phyloP scores from a whole-genome alignment of 768 basidiomycete genomes.

The Grammothele lineata region DNA sequence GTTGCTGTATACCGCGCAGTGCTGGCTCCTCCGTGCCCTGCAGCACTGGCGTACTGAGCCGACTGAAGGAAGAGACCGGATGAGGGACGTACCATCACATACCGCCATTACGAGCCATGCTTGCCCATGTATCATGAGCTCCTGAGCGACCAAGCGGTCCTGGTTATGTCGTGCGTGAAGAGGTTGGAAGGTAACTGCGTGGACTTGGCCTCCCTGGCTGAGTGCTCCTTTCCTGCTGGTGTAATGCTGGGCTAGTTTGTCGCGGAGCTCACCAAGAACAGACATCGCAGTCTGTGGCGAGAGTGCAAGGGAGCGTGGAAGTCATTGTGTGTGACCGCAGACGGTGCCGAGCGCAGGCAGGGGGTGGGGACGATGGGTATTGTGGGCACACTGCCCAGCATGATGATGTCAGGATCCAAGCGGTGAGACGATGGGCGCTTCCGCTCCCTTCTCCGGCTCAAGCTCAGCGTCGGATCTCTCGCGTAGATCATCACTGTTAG shows the following conservation, averaged over 20 bases:
- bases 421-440: too few relatives aligned
- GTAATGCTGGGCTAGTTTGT: background rate
- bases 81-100: slow-evolving; percentile 4
- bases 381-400: background rate
- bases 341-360: too few relatives aligned
- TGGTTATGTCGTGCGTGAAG: background rate
- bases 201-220: background rate
- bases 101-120: slow-evolving; percentile 4
- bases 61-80: too few relatives aligned
- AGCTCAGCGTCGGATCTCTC: too few relatives aligned
- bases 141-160: slow-evolving; percentile 3
- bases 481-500: too few relatives aligned
- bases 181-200: slow-evolving; percentile 6
- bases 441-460: too few relatives aligned
- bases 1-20: background rate
- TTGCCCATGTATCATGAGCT: background rate
- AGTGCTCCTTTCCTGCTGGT: background rate
- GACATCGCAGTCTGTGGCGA: background rate
- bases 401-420: background rate
- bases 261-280: background rate
- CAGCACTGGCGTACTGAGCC: background rate
- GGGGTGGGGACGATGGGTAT: too few relatives aligned
- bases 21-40: background rate
- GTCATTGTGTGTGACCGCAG: too few relatives aligned
- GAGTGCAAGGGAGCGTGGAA: too few relatives aligned